Conservation (phyloP, 805 yeast species). For the Candida golubevii region DNA sequence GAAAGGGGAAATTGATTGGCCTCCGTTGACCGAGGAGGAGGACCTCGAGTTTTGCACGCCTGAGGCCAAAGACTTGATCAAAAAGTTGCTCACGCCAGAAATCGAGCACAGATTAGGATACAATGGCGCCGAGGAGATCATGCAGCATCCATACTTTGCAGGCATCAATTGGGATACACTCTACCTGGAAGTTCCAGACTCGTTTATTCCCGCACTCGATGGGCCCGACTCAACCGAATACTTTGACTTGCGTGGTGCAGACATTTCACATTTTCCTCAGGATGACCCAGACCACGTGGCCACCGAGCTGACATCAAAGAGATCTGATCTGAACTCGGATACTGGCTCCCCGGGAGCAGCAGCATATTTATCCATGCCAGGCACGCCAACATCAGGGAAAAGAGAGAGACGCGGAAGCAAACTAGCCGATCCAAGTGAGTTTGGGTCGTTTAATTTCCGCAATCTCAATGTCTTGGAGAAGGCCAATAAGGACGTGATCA, state of each 20-base stretch:
- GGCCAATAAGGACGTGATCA: slow-evolving; percentile 90
- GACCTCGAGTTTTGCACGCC: slow-evolving; percentile 49
- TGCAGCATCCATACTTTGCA: slow-evolving; percentile 69
- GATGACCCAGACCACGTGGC: slow-evolving; percentile 29
- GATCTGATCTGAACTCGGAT: slow-evolving; percentile 32
- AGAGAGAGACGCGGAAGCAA: slow-evolving; percentile 73
- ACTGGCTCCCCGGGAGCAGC: slow-evolving; percentile 10
- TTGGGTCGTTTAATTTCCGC: slow-evolving; percentile 90
- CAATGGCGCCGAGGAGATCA: slow-evolving; percentile 78
- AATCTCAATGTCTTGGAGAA: slow-evolving; percentile 86
- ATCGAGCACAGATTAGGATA: slow-evolving; percentile 69
- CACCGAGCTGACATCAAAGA: slow-evolving; percentile 41
- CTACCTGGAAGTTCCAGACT: slow-evolving; percentile 59
- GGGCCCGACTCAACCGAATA: slow-evolving; percentile 88
- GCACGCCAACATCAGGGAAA: slow-evolving; percentile 22
- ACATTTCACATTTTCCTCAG: slow-evolving; percentile 54
- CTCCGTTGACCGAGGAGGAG: slow-evolving; percentile 55
- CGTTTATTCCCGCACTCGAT: slow-evolving; percentile 76
- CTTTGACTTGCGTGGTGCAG: slow-evolving; percentile 89
- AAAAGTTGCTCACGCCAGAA: slow-evolving; percentile 55
- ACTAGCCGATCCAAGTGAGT: slow-evolving; percentile 68
- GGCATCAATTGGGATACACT: slow-evolving; percentile 71
- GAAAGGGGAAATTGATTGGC: slow-evolving; percentile 79
- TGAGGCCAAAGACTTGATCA: slow-evolving; percentile 71
- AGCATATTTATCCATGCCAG: slow-evolving; percentile 16